These are phyloP conservation scores for Sphagnum tenellum DNA, from an alignment of 225 moss, liverwort and hornwort genomes.

Conservation along the genomic window DNA sequence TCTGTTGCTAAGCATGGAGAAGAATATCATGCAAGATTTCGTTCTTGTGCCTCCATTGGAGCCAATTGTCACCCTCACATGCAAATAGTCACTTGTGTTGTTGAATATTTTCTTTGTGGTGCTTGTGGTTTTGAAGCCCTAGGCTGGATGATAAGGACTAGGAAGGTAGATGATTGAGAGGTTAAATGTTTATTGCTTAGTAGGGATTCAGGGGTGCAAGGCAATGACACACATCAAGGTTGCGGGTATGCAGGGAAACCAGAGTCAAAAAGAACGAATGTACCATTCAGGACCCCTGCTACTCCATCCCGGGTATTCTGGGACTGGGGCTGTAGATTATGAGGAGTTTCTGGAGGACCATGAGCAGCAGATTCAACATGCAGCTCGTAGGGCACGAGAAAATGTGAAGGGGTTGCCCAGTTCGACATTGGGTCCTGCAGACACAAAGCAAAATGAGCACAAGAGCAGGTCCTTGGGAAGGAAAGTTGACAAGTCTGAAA, in stretches of 20 bases:
- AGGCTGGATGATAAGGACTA: no score
- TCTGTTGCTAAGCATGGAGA: no score
- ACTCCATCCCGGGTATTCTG: conserved; percentile 86
- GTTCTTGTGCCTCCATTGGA: no score
- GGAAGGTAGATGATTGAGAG: no score
- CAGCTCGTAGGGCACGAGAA: conserved; percentile 61
- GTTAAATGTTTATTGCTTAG: no score
- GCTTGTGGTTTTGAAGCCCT: no score
- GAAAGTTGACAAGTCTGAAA: conserved; percentile 33
- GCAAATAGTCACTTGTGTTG: no score
- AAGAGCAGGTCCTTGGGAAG: conserved; percentile 15
- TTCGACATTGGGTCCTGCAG: conserved; percentile 18
- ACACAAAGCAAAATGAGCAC: conserved; percentile 36
- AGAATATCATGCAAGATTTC: no score
- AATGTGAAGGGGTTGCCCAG: conserved; percentile 15
- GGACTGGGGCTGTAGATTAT: conserved; percentile 90
- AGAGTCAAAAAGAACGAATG: conserved; percentile 85
- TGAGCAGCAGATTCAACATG: conserved; percentile 74
- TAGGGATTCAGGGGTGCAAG: conserved; percentile 18
- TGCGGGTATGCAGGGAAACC: conserved; percentile 69
- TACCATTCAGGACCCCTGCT: conserved; percentile 92
- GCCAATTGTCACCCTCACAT: no score
- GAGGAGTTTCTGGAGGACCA: conserved; percentile 96
- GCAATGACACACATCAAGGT: conserved; percentile 40
- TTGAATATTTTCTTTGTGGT: no score